Conservation (phyloP, 75 land plant genomes). For the Azolla pinnata region DNA sequence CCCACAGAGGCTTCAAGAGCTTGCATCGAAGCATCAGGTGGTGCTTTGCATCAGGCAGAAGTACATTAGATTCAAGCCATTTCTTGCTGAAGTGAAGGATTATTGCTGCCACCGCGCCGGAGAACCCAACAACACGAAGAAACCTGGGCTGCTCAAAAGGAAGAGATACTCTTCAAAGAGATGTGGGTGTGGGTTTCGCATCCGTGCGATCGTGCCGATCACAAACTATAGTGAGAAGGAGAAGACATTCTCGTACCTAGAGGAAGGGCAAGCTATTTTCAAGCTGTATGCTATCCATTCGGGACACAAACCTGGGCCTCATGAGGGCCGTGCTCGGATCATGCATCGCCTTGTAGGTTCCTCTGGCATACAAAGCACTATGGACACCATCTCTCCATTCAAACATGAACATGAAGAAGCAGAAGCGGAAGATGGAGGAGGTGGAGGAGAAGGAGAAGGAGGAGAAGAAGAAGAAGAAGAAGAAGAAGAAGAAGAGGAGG, state of each 20-base stretch:
- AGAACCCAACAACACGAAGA: slow-evolving; percentile 51
- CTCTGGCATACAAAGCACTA: slow-evolving; percentile 37
- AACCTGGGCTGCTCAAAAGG: slow-evolving; percentile 48
- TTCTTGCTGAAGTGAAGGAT: slow-evolving; percentile 92
- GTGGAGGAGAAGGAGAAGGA: too few relatives aligned
- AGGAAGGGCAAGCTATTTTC: slow-evolving; percentile 72
- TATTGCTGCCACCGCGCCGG: slow-evolving; percentile 90
- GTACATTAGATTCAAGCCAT: slow-evolving; percentile 81
- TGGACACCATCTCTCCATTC: slow-evolving; percentile 35
- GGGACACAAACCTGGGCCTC: slow-evolving; percentile 78
- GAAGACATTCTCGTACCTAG: slow-evolving; percentile 72
- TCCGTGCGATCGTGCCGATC: slow-evolving; percentile 77
- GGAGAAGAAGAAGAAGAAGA: too few relatives aligned
- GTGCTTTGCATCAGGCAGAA: slow-evolving; percentile 83
- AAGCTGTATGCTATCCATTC: slow-evolving; percentile 78
- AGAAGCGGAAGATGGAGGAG: too few relatives aligned
- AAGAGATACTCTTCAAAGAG: slow-evolving; percentile 69
- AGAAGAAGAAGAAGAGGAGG: slow-evolving; percentile 23
- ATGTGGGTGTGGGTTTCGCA: slow-evolving; percentile 80
- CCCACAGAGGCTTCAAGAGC: slow-evolving; percentile 52
- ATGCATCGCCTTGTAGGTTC: slow-evolving; percentile 57
- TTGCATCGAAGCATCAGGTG: slow-evolving; percentile 77
- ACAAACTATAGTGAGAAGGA: slow-evolving; percentile 74
- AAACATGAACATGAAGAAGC: too few relatives aligned
- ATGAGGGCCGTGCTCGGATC: slow-evolving; percentile 70